Evolutionary conservation across 2,329 filamentous ascomycete species (phyloP), one percentile per base, ranked within the genome.

Genomic region (Phaeoacremonium minimum): DNA sequence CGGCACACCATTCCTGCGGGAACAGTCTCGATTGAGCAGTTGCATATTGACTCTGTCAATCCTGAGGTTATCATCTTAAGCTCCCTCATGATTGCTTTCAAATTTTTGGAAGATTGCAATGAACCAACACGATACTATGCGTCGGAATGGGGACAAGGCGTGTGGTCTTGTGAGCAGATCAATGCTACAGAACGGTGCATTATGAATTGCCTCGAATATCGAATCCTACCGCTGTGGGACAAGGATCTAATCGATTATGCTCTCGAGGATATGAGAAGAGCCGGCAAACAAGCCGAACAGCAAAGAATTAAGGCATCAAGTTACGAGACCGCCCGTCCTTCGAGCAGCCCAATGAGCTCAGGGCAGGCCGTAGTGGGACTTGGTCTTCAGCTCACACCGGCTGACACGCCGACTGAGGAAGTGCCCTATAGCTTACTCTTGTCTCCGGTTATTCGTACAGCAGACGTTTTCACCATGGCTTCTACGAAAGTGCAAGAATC

Each of bases 51-150:
- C 58, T 69, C 69, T 11, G 68, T 83, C 41, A 64, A 63, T 41
- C 78, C 79, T 36, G 80, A 84, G 53, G 52, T 84, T 41, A 78
- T 84, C 45, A 66, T 80, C 35, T 63, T 84, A n/a, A 67, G 72
- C 2, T 75, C 80, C 1, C 61, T 85, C 14, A 64, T 81, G 44
- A 75, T 84, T 36, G 77, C 80, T n/a, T 64, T 70, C 50, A 84
- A 85, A 57, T 84, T 83, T 49, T 66, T 73, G 30, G 75, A 82
- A 47, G 80, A 85, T 57, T 60, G 63, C 35, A 69, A 77, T 48
- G 66, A 71, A 43, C 58, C 66, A 5, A 75, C 75, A 2, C 60
- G 63, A 32, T 71, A 71, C 50, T 82, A 78, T 58, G 64, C 66
- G 42, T 49, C 61, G 13, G 56, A 54, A 18, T 83, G 78, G 75